These are phyloP conservation scores for Rhododendron molle DNA, from an alignment of 148 eudicot species.

Conservation along the genomic window DNA sequence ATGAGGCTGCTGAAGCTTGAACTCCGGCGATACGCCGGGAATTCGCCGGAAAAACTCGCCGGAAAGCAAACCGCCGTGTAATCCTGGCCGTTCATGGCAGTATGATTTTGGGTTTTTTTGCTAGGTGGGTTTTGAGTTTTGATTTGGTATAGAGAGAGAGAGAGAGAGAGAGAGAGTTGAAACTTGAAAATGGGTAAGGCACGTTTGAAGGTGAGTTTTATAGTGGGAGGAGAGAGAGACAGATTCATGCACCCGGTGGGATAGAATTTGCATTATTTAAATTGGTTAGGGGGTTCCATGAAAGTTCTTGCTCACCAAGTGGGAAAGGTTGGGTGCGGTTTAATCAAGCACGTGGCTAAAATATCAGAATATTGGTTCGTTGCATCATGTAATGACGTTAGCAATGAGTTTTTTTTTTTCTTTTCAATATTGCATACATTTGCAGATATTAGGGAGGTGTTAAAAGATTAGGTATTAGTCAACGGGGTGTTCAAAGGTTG, in stretches of 20 bases:
- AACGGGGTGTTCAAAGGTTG: too few relatives aligned
- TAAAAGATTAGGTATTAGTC: too few relatives aligned
- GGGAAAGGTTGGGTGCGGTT: neutral
- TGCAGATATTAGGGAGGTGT: too few relatives aligned
- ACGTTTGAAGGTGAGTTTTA: neutral
- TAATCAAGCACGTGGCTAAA: neutral
- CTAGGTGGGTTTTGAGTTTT: neutral
- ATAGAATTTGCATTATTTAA: neutral
- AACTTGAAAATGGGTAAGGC: neutral
- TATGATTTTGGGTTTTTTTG: neutral
- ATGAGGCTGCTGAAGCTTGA: conserved; percentile 37
- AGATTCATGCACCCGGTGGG: conserved; percentile 8
- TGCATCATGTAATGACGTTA: neutral
- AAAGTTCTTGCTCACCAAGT: conserved; percentile 5
- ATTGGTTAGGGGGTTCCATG: neutral
- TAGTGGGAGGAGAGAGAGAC: conserved; percentile 1
- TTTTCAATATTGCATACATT: too few relatives aligned
- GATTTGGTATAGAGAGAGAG: neutral
- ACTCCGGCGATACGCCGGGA: conserved; percentile 25
- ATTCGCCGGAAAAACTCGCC: conserved; percentile 14
- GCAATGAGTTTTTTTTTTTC: neutral
- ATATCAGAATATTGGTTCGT: neutral
- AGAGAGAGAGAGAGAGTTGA: neutral
- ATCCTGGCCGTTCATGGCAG: neutral
- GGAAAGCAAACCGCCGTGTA: neutral